phyloP scores from a whole-genome alignment of 2,329 filamentous ascomycete genomes.

The Aureobasidium sp. region DNA sequence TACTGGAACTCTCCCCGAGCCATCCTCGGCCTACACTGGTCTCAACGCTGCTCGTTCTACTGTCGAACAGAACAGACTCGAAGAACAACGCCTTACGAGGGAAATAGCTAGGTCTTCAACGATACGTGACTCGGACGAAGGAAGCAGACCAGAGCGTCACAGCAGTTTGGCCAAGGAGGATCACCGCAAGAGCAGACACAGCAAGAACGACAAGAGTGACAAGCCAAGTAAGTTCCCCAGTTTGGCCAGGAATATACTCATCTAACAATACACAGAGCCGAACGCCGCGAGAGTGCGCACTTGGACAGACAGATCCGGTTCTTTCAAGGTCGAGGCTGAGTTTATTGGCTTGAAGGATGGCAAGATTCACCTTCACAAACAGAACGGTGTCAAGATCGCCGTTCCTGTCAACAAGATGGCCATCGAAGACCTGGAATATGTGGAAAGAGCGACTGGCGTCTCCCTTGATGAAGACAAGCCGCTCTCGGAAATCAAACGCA shows the following conservation, averaged over 20 bases:
- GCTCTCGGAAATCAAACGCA: constrained; percentile 65
- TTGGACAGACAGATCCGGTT: constrained; percentile 92
- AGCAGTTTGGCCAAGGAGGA: constrained; percentile 66
- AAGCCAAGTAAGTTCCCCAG: constrained; percentile 60
- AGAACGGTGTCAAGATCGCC: constrained; percentile 96
- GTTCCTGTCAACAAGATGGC: constrained; percentile 96
- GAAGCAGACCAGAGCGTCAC: constrained; percentile 52
- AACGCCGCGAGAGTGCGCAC: constrained; percentile 74
- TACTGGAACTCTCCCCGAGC: constrained; percentile 53
- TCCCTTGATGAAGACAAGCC: constrained; percentile 91
- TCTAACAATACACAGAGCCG: constrained; percentile 50
- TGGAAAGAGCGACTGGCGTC: constrained; percentile 77
- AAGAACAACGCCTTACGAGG: constrained; percentile 76
- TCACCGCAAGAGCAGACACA: constrained; percentile 51
- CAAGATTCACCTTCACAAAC: constrained; percentile 95
- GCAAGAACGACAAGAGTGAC: constrained; percentile 56
- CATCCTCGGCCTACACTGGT: constrained; percentile 38
- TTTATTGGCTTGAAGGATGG: constrained; percentile 91
- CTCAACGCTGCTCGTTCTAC: constrained; percentile 54
- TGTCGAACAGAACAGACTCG: constrained; percentile 66
- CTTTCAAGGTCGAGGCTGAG: constrained; percentile 94
- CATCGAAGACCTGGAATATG: constrained; percentile 85
- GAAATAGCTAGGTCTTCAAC: constrained; percentile 58
- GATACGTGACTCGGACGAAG: constrained; percentile 46
- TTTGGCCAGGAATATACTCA: not conserved